phyloP scores from a whole-genome alignment of 2,329 filamentous ascomycete genomes.

The Hyphodiscus sp. region DNA sequence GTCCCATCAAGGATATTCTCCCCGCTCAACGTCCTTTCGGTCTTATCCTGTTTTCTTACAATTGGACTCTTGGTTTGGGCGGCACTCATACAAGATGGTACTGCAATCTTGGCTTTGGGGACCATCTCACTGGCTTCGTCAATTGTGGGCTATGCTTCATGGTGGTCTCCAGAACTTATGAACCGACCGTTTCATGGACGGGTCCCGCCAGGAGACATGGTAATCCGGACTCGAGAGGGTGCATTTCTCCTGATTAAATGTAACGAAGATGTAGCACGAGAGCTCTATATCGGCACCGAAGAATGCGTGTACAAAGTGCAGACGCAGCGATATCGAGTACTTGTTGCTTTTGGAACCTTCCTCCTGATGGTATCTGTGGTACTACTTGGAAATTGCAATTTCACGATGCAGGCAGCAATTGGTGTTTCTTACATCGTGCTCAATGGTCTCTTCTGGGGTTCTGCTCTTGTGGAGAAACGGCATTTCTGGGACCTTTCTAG shows the following conservation, averaged over 20 bases:
- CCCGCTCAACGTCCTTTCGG: slow-evolving; percentile 46
- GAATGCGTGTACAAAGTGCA: slow-evolving; percentile 50
- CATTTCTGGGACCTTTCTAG: slow-evolving; percentile 52
- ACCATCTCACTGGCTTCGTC: slow-evolving; percentile 47
- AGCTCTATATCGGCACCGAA: slow-evolving; percentile 55
- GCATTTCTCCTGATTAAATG: slow-evolving; percentile 53
- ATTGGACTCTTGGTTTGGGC: slow-evolving; percentile 41
- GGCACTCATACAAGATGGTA: slow-evolving; percentile 39
- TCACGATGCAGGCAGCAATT: slow-evolving; percentile 52
- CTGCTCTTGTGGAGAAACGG: slow-evolving; percentile 31
- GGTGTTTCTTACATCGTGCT: slow-evolving; percentile 51
- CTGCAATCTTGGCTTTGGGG: slow-evolving; percentile 44
- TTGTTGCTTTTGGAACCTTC: slow-evolving; percentile 53
- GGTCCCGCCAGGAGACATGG: slow-evolving; percentile 48
- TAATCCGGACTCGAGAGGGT: slow-evolving; percentile 54
- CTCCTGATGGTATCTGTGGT: slow-evolving; percentile 57
- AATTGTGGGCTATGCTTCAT: slow-evolving; percentile 49
- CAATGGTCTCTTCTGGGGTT: slow-evolving; percentile 52
- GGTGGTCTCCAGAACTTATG: slow-evolving; percentile 51
- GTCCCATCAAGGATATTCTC: slow-evolving; percentile 44
- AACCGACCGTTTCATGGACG: slow-evolving; percentile 41
- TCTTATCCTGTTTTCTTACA: slow-evolving; percentile 45
- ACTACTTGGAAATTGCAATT: slow-evolving; percentile 55
- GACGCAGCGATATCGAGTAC: slow-evolving; percentile 38
- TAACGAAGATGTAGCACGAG: slow-evolving; percentile 53